Base-by-base conservation (phyloP, 208 protist genomes). In the Trypanosoma lewisi region DNA sequence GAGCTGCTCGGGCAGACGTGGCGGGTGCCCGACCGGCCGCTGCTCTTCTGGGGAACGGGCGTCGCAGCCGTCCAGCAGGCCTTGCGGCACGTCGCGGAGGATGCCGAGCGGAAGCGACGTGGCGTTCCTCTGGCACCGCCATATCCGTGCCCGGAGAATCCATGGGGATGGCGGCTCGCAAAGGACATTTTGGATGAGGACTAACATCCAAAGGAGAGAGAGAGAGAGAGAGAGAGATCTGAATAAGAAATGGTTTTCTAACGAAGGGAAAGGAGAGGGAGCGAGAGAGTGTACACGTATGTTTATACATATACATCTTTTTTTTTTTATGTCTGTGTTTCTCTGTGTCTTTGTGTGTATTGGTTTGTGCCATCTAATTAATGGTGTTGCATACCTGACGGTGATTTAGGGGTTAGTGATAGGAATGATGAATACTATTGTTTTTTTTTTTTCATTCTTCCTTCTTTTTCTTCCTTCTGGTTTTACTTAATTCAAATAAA, bases 21-120 rank as follows among this genome's bases (percentile, higher is more conserved):
- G 78, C 71, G 75, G 14, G 62, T 91, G 34, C 85, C 88, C 19
- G 85, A 91, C 64, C 80, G 83, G 71, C 88, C 87, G 37, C 72
- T 88, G 68, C 74, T 94, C 5, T 94, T 94, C 69, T 94, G 88
- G 85, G 88, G 88, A 27, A 94, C 88, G 0, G 88, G 88, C 16
- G 73, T 77, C 2, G 42, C 60, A 25, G 83, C 85, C 25, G 85
- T 94, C 50, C 85, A 94, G 73, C 88, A 94, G 71, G 88, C 85
- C n/a, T 67, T 94, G 50, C 67, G 78, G 68, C 80, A 92, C 64
- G 88, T 83, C n/a, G 84, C 88, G 19, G 83, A 80, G 44, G 85
- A 90, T 48, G 88, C 88, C 7, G 78, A 88, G 63, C 74, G 73
- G 42, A 69, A 70, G 21, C 79, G 83, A 1, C 65, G 67, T 47